Conservation (phyloP, 2,329 filamentous ascomycete genomes). For the Botrytis pseudocinerea region DNA sequence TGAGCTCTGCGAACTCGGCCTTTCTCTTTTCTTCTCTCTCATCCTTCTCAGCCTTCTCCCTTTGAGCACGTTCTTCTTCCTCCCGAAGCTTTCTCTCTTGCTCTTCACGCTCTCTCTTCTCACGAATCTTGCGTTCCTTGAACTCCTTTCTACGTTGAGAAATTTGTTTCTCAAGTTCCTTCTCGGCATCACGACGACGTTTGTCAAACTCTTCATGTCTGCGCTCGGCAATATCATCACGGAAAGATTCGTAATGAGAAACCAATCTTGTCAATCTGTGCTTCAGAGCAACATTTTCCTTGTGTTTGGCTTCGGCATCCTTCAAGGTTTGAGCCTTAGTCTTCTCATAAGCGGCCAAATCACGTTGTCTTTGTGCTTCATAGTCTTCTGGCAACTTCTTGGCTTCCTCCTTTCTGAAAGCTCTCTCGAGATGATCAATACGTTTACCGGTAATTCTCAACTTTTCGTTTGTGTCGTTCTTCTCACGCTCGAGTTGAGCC, state of each 20-base stretch:
- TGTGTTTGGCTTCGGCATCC: conserved; percentile 85
- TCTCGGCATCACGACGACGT: conserved; percentile 85
- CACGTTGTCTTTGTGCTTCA: conserved; percentile 74
- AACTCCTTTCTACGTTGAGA: conserved; percentile 83
- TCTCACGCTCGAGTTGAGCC: conserved; percentile 93
- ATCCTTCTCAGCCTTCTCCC: conserved; percentile 84
- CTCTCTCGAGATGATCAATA: conserved; percentile 94
- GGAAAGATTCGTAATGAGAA: conserved; percentile 80
- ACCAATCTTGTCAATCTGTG: conserved; percentile 85
- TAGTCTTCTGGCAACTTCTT: conserved; percentile 91
- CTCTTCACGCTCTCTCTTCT: conserved; percentile 83
- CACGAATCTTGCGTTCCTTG: conserved; percentile 76
- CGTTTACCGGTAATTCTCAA: conserved; percentile 91
- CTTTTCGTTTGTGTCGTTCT: conserved; percentile 91
- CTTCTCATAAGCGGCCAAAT: conserved; percentile 77
- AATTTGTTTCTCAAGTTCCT: conserved; percentile 91
- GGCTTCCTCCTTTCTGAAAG: conserved; percentile 90
- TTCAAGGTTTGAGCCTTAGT: conserved; percentile 74
- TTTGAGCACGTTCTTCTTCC: conserved; percentile 78
- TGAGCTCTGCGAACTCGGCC: conserved; percentile 65
- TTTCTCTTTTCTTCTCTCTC: conserved; percentile 78
- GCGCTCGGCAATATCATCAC: conserved; percentile 77
- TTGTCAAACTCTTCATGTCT: conserved; percentile 95
- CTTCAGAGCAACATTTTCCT: conserved; percentile 89
- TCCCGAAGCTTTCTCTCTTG: conserved; percentile 75